Evolutionary conservation across 2,329 filamentous ascomycete species (phyloP).

Genomic region (Colletotrichum sublineola): DNA sequence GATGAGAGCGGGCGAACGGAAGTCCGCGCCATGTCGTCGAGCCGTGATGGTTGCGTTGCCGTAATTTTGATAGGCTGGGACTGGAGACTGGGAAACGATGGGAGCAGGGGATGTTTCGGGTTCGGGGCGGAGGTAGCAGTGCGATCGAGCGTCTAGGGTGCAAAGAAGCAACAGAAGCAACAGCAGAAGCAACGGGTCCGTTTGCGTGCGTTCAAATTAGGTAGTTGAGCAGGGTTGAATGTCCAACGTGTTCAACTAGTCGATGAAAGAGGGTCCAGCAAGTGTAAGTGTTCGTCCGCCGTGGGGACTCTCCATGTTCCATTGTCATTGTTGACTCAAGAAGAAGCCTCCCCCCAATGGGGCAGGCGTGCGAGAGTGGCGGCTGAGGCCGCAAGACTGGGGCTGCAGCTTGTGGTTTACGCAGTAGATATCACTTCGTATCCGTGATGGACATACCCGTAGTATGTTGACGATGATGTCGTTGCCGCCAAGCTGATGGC

Average conservation of each 20-base stretch:
- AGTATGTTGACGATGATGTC: slow-evolving; percentile 7
- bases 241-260: slow-evolving; percentile 7
- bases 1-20: slow-evolving; percentile 33
- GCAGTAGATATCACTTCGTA: not conserved
- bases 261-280: not conserved
- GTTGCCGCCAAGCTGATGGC: slow-evolving; percentile 5
- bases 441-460: not conserved
- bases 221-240: slow-evolving; percentile 21
- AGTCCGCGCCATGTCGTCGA: slow-evolving; percentile 22
- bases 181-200: slow-evolving; percentile 1
- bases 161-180: slow-evolving; percentile 16
- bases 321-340: not conserved
- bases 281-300: slow-evolving; percentile 7
- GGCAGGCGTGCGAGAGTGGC: not conserved
- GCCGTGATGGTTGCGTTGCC: slow-evolving; percentile 4
- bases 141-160: slow-evolving; percentile 2
- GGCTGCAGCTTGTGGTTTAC: slow-evolving; percentile 2
- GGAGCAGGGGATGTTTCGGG: slow-evolving; percentile 21
- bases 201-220: not conserved
- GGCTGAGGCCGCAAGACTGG: not conserved
- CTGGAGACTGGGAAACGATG: slow-evolving; percentile 15
- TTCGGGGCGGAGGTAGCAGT: slow-evolving; percentile 14
- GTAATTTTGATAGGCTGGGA: not conserved
- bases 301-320: not conserved
- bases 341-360: not conserved